These are phyloP conservation scores for Alternaria burnsii DNA, from an alignment of 2,329 filamentous ascomycete species.

Conservation along the genomic window DNA sequence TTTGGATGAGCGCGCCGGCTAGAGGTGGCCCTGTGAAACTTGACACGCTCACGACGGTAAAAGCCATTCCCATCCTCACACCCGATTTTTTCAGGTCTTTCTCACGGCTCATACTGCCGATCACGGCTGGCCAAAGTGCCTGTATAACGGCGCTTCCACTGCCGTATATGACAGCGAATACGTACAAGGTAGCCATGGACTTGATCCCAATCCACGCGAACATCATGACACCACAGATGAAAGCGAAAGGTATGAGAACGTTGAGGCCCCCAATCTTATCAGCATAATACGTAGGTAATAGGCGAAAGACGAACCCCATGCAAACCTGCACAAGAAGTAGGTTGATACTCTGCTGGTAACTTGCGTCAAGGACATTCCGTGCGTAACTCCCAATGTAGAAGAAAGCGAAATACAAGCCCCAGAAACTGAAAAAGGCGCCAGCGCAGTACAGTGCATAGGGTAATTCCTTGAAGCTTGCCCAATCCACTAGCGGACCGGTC, in stretches of 20 bases:
- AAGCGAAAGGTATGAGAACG: conserved; percentile 59
- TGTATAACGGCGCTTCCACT: conserved; percentile 41
- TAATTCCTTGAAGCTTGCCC: conserved; percentile 52
- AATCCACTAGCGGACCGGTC: conserved; percentile 53
- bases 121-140: conserved; percentile 40
- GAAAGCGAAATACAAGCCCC: conserved; percentile 56
- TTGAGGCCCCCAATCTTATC: conserved; percentile 55
- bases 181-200: conserved; percentile 35
- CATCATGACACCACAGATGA: conserved; percentile 58
- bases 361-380: conserved; percentile 57
- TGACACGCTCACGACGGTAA: conserved; percentile 48
- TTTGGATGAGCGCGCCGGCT: conserved; percentile 47
- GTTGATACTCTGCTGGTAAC: conserved; percentile 60
- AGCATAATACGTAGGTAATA: conserved; percentile 55
- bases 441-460: conserved; percentile 50
- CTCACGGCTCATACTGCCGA: conserved; percentile 43
- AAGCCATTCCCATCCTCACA: conserved; percentile 49
- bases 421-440: conserved; percentile 49
- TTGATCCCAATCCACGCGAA: conserved; percentile 45
- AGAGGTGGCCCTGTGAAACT: conserved; percentile 47
- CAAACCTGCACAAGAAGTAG: conserved; percentile 63
- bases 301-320: conserved; percentile 60
- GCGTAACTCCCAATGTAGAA: conserved; percentile 56
- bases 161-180: conserved; percentile 45
- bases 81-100: conserved; percentile 46